phyloP scores from a whole-genome alignment of 495 filamentous ascomycete species.

The Aspergillus bridgeri region DNA sequence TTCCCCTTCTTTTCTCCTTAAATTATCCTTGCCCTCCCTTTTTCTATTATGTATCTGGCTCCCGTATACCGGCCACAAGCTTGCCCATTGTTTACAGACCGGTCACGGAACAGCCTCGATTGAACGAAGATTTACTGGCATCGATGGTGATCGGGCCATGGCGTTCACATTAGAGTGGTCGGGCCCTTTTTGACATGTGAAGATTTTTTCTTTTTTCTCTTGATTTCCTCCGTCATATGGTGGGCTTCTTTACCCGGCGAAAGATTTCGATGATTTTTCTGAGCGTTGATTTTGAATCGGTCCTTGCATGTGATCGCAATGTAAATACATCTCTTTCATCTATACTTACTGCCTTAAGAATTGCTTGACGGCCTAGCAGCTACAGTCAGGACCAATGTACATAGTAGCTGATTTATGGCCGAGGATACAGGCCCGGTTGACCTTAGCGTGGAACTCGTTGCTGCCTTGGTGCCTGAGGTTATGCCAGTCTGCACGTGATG shows the following conservation, averaged over 20 bases:
- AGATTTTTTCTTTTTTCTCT: neutral
- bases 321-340: neutral
- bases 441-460: too few relatives aligned
- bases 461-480: neutral
- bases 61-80: neutral
- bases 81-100: neutral
- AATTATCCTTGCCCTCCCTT: neutral
- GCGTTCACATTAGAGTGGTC: neutral
- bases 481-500: neutral
- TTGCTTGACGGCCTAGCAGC: neutral
- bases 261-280: neutral
- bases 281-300: slow-evolving; percentile 1
- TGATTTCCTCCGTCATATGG: neutral
- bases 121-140: neutral
- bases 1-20: neutral
- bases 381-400: neutral
- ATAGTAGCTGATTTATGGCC: too few relatives aligned
- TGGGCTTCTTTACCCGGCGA: neutral
- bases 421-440: too few relatives aligned
- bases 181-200: neutral
- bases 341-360: neutral
- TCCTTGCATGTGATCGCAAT: neutral
- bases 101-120: neutral
- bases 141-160: neutral
- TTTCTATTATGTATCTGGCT: neutral